These are phyloP conservation scores for Calonectria naviculata DNA, from an alignment of 2,329 filamentous ascomycete species.

Conservation along the genomic window DNA sequence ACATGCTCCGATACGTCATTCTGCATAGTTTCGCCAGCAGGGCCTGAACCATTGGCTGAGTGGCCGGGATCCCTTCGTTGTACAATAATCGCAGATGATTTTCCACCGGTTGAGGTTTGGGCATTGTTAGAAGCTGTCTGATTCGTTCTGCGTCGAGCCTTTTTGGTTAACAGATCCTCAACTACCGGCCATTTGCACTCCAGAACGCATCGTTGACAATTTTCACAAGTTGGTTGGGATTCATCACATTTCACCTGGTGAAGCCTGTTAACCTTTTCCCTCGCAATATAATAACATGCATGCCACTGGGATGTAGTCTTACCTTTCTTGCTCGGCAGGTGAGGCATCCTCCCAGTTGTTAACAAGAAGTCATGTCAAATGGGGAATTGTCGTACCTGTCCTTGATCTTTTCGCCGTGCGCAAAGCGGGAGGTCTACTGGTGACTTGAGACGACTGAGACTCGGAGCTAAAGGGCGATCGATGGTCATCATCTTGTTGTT, in stretches of 20 bases:
- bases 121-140: neutral
- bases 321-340: slow-evolving; percentile 14
- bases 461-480: neutral
- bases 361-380: neutral
- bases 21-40: neutral
- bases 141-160: neutral
- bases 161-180: neutral
- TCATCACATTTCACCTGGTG: slow-evolving; percentile 12
- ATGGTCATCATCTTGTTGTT: neutral
- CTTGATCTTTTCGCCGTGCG: slow-evolving; percentile 1
- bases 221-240: slow-evolving; percentile 7
- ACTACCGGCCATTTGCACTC: slow-evolving; percentile 15
- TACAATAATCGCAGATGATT: neutral
- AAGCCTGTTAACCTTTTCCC: neutral
- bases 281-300: too few species aligned
- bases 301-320: neutral
- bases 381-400: neutral
- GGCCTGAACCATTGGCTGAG: neutral
- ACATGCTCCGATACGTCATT: too few species aligned
- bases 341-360: neutral
- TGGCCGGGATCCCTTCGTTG: too few species aligned
- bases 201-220: slow-evolving; percentile 7
- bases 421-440: neutral
- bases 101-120: neutral
- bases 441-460: neutral